A percentile compares a stretch with the other conserved stretches of the same genome.
Evolutionary conservation across 176 grass and related monocot genomes (phyloP).

Genomic region (Leersia perrieri): DNA sequence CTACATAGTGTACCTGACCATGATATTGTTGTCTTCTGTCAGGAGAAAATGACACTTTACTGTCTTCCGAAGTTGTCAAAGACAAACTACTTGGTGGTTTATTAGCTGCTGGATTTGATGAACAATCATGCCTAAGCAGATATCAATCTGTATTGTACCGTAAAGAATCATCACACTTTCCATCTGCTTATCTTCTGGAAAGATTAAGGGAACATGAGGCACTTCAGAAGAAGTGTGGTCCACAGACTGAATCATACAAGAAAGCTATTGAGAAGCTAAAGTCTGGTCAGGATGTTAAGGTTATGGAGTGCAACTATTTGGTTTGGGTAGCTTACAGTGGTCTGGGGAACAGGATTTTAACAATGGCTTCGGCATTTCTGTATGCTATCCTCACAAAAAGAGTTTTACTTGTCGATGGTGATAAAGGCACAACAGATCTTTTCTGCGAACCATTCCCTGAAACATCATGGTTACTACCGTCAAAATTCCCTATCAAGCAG

Average conservation of each 20-base stretch:
- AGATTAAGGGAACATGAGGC: constrained; percentile 61
- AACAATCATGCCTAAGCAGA: constrained; percentile 58
- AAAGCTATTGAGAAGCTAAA: constrained; percentile 55
- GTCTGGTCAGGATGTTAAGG: constrained; percentile 27
- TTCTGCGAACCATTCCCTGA: constrained; percentile 78
- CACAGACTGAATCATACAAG: constrained; percentile 45
- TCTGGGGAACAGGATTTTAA: constrained; percentile 62
- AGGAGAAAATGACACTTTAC: not conserved
- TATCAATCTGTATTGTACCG: constrained; percentile 58
- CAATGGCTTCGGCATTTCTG: constrained; percentile 58
- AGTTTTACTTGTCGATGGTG: constrained; percentile 53
- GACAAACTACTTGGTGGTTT: constrained; percentile 57
- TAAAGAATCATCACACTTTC: constrained; percentile 37
- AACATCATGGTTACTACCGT: constrained; percentile 59
- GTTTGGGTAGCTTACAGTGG: constrained; percentile 67
- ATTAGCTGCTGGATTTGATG: constrained; percentile 52
- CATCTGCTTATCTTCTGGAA: constrained; percentile 57
- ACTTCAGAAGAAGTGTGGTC: constrained; percentile 70
- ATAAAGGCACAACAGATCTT: constrained; percentile 40
- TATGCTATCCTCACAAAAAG: constrained; percentile 65
- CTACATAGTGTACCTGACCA: not conserved
- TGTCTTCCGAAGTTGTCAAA: constrained; percentile 20
- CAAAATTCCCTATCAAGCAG: constrained; percentile 44
- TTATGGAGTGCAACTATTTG: constrained; percentile 53
- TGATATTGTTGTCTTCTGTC: constrained; percentile 1